A percentile compares a stretch with the other conserved stretches of the same genome.
These are phyloP conservation scores for Pyricularia pennisetigena DNA, from an alignment of 2,329 filamentous ascomycete genomes.

Conservation along the genomic window DNA sequence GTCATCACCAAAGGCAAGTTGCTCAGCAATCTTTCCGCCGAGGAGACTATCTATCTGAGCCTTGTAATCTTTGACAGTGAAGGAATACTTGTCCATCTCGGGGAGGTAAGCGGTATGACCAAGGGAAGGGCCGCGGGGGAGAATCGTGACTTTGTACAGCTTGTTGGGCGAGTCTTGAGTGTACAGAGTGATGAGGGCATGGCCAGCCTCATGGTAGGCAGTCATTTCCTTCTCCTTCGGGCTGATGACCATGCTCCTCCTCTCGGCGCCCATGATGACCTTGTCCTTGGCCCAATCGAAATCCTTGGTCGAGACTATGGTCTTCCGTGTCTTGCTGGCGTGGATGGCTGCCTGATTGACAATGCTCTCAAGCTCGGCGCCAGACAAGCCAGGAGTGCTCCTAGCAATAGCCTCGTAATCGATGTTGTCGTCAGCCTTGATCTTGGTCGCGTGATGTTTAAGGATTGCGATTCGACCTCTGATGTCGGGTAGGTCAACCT, in stretches of 20 bases:
- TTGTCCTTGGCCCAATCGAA: slow-evolving; percentile 98
- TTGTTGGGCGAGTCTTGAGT: slow-evolving; percentile 61
- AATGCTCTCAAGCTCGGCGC: slow-evolving; percentile 92
- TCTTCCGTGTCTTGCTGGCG: slow-evolving; percentile 78
- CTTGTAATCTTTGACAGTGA: slow-evolving; percentile 75
- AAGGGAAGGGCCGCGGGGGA: slow-evolving; percentile 77
- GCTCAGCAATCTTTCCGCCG: slow-evolving; percentile 69
- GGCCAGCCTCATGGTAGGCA: slow-evolving; percentile 95
- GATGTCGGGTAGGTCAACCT: slow-evolving; percentile 83
- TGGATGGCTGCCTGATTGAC: slow-evolving; percentile 93
- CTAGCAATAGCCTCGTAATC: slow-evolving; percentile 77
- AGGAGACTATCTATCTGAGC: slow-evolving; percentile 61
- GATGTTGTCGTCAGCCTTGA: slow-evolving; percentile 71
- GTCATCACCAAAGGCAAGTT: slow-evolving; percentile 84
- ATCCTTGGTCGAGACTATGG: slow-evolving; percentile 65
- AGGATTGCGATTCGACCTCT: slow-evolving; percentile 87
- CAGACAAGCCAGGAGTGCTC: slow-evolving; percentile 84
- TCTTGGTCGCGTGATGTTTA: slow-evolving; percentile 86
- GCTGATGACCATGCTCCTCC: slow-evolving; percentile 78
- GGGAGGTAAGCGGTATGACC: slow-evolving; percentile 84
- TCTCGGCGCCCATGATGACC: slow-evolving; percentile 93
- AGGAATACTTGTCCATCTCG: slow-evolving; percentile 86
- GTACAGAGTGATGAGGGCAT: slow-evolving; percentile 83
- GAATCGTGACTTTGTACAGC: slow-evolving; percentile 95
- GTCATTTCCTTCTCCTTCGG: slow-evolving; percentile 94